phyloP scores from a whole-genome alignment of 2,329 filamentous ascomycete genomes.

The Aspergillus ochraceoroseus region DNA sequence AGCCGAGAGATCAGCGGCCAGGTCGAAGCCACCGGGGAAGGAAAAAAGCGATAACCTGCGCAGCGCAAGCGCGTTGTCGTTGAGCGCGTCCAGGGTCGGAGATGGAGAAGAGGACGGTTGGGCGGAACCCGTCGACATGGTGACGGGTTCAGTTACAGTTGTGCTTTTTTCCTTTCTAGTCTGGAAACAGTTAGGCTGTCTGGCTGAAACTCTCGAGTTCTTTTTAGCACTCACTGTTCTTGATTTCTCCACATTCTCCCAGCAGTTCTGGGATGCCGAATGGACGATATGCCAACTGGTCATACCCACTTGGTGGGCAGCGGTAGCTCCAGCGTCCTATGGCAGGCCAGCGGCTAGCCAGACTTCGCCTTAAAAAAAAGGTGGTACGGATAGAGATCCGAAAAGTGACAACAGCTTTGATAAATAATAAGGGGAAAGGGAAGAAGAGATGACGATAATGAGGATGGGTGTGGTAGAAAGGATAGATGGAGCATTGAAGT shows the following conservation, averaged over 20 bases:
- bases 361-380: too few species aligned
- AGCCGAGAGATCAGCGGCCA: constrained; percentile 29
- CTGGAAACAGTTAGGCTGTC: constrained; percentile 9
- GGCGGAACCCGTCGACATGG: constrained; percentile 31
- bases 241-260: constrained; percentile 24
- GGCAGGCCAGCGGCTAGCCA: constrained; percentile 2
- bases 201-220: too few species aligned
- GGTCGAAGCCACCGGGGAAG: constrained; percentile 33
- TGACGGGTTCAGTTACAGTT: constrained; percentile 20
- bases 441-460: background rate
- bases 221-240: constrained; percentile 25
- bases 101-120: constrained; percentile 14
- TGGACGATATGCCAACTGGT: constrained; percentile 2
- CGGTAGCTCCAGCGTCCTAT: constrained; percentile 7
- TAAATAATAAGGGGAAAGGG: background rate
- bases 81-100: constrained; percentile 23
- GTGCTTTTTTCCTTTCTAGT: constrained; percentile 5
- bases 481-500: background rate
- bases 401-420: background rate
- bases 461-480: background rate
- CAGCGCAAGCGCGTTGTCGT: constrained; percentile 21
- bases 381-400: too few species aligned
- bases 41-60: constrained; percentile 25
- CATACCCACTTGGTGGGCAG: constrained; percentile 14
- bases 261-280: constrained; percentile 2